Base-by-base conservation (phyloP, 2,329 filamentous ascomycete genomes). In the Akanthomyces dipterigenus region DNA sequence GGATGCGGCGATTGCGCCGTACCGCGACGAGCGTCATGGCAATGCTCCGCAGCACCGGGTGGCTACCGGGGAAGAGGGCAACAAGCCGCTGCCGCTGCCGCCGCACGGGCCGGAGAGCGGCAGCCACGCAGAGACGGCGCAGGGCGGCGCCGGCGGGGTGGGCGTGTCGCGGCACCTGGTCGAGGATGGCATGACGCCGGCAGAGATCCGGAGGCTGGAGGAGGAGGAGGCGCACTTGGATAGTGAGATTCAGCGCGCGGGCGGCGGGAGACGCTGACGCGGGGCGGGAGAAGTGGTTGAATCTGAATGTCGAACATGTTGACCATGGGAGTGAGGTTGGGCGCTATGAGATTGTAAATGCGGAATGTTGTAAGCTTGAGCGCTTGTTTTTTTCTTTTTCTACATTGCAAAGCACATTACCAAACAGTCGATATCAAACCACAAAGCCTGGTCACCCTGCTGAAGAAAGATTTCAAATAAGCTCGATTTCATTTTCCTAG, bases 141-240 rank as follows among this genome's bases (percentile, higher is more conserved):
- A 69, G 2, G 70, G 69, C 62, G 72, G 70, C n/a, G n/a, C n/a
- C n/a, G n/a, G n/a, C n/a, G n/a, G n/a, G n/a, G n/a, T n/a, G n/a
- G n/a, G n/a, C 57, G 70, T 74, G 50, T 67, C 72, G 8, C 67
- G 71, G 20, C 81, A 83, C 63, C 70, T 86, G 38, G 79, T 84
- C 5, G 82, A 86, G 67, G 82, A 84, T n/a, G 80, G 81, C 55
- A 86, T 86, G 82, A 84, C 82, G 53, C 73, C 75, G 9, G 82
- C 80, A 0, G 81, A 86, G 68, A 82, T 85, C 53, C 73, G 77
- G 56, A 70, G 80, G 64, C 65, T 86, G 46, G 82, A 84, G 66
- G 82, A 84, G 64, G 83, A 86, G 67, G 83, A 86, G 71, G 70
- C 79, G 63, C 77, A 81, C 63, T 72, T 86, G 40, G 83, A 86